Percentiles rank a stretch among this genome's conserved stretches.
Evolutionary conservation across 352 stramenopile genomes (phyloP).

Genomic region (Pythium sp.): DNA sequence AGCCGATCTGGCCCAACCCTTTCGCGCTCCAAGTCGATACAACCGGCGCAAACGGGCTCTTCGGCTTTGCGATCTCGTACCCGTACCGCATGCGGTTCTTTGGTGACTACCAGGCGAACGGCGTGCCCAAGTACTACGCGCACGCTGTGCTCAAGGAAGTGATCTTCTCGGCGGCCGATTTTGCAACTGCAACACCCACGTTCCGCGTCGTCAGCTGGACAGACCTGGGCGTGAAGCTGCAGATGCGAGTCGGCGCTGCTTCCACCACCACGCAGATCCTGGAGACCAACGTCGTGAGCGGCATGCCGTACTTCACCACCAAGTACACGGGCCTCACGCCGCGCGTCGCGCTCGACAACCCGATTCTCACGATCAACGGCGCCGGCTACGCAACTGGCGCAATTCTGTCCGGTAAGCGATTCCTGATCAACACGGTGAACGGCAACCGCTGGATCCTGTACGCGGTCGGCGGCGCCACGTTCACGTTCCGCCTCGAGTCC

Average conservation of each 20-base stretch:
- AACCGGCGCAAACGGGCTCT: conserved; percentile 23
- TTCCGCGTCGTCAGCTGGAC: conserved; percentile 62
- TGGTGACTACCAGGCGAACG: conserved; percentile 28
- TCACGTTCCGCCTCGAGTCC: conserved; percentile 41
- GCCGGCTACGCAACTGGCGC: conserved; percentile 22
- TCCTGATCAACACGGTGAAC: conserved; percentile 50
- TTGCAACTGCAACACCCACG: conserved; percentile 31
- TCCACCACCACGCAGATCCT: conserved; percentile 23
- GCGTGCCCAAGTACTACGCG: conserved; percentile 50
- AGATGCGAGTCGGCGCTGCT: conserved; percentile 27
- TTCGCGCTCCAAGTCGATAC: conserved; percentile 56
- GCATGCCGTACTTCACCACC: conserved; percentile 71
- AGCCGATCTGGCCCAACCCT: conserved; percentile 67
- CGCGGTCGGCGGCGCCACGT: conserved; percentile 19
- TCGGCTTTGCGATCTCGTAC: conserved; percentile 60
- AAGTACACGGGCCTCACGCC: conserved; percentile 56
- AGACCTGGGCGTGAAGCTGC: conserved; percentile 58
- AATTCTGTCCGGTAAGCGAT: conserved; percentile 36
- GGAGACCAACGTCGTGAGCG: conserved; percentile 52
- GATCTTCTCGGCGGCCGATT: conserved; percentile 55
- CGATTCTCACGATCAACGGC: conserved; percentile 56
- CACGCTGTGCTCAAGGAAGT: conserved; percentile 66
- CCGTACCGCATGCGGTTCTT: conserved; percentile 73
- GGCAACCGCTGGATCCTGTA: conserved; percentile 65
- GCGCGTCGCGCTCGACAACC: conserved; percentile 45